Conservation (phyloP, 805 yeast species). For the Kuraishia hungarica region DNA sequence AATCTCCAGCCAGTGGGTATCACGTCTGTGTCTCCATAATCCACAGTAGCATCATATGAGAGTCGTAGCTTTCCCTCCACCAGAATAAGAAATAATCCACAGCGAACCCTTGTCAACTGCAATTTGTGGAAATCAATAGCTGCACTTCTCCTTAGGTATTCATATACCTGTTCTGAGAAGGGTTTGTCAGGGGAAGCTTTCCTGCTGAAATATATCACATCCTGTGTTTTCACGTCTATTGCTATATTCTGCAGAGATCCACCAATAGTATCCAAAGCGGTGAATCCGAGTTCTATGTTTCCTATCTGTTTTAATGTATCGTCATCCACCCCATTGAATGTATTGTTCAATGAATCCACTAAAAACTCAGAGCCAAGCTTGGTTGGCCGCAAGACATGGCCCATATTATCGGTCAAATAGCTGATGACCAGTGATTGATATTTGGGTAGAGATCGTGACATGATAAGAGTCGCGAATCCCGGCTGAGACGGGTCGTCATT, state of each 20-base stretch:
- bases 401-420: slow-evolving; percentile 14
- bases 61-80: slow-evolving; percentile 21
- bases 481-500: too few species aligned
- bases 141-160: slow-evolving; percentile 13
- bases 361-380: slow-evolving; percentile 10
- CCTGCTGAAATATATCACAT: slow-evolving; percentile 11
- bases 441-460: slow-evolving; percentile 13
- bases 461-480: slow-evolving; percentile 5
- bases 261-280: slow-evolving; percentile 7
- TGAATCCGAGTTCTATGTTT: slow-evolving; percentile 12
- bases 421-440: slow-evolving; percentile 12
- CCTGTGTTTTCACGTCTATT: slow-evolving; percentile 14
- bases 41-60: slow-evolving; percentile 3
- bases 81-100: slow-evolving; percentile 17
- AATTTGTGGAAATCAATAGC: slow-evolving; percentile 19
- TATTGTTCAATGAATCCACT: slow-evolving; percentile 11
- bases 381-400: slow-evolving; percentile 12
- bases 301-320: slow-evolving; percentile 9
- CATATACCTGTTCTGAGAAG: slow-evolving; percentile 13
- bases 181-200: background rate
- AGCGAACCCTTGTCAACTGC: slow-evolving; percentile 17
- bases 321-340: slow-evolving; percentile 5
- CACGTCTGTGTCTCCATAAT: slow-evolving; percentile 9
- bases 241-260: slow-evolving; percentile 15
- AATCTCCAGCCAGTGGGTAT: slow-evolving; percentile 21